phyloP scores from a whole-genome alignment of 768 basidiomycete species.

The Hebeloma cylindrosporum region DNA sequence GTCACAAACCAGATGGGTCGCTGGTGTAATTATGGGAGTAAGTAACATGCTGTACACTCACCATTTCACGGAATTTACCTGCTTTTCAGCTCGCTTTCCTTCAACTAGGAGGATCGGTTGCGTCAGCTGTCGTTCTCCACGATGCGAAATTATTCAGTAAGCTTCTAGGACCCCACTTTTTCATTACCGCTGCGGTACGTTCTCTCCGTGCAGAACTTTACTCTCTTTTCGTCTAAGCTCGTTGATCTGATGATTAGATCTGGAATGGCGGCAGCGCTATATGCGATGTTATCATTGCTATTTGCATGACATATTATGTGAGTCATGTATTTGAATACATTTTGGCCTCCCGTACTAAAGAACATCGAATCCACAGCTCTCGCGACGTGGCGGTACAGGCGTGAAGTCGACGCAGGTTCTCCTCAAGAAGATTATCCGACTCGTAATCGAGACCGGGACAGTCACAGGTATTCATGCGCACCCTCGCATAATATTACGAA shows the following conservation, averaged over 20 bases:
- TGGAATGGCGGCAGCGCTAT: constrained; percentile 21
- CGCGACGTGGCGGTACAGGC: background rate
- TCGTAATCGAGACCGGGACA: constrained; percentile 18
- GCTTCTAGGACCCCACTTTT: constrained; percentile 2
- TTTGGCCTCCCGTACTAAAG: background rate
- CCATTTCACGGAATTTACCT: background rate
- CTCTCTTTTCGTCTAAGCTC: background rate
- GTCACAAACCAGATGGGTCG: constrained; percentile 11
- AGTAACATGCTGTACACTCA: background rate
- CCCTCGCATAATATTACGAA: too few relatives aligned
- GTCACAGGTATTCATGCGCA: constrained; percentile 15
- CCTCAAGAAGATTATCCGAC: constrained; percentile 8
- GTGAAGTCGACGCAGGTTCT: constrained; percentile 7
- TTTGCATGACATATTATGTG: constrained; percentile 22
- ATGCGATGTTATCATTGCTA: constrained; percentile 20
- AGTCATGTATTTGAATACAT: background rate
- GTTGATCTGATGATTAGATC: constrained; percentile 4
- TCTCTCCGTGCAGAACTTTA: background rate
- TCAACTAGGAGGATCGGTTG: constrained; percentile 16
- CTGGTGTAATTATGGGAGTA: constrained; percentile 10
- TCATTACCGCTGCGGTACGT: constrained; percentile 9
- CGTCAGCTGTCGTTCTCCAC: constrained; percentile 8
- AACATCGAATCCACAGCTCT: background rate
- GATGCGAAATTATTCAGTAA: constrained; percentile 8
- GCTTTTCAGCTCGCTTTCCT: constrained; percentile 13